phyloP scores from a whole-genome alignment of 768 basidiomycete species.

The Leccinum longicurvipes region DNA sequence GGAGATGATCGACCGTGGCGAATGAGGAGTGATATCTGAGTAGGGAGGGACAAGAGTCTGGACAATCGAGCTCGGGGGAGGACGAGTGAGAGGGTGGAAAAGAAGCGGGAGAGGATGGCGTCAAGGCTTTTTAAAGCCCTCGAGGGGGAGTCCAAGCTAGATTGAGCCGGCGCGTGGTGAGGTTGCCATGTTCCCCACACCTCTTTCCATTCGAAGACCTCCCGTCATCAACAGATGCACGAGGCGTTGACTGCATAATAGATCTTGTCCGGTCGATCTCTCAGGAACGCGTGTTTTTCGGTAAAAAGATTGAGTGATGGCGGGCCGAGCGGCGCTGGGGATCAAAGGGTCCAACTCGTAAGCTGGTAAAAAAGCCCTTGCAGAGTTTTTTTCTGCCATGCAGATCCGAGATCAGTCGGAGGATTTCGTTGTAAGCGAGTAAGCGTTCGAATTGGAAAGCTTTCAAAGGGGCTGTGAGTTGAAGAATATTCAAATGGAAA shows the following conservation, averaged over 20 bases:
- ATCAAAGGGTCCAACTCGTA: neutral
- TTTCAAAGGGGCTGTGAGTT: neutral
- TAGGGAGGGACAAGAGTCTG: neutral
- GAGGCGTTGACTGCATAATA: constrained; percentile 19
- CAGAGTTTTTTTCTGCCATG: neutral
- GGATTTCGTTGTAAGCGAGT: constrained; percentile 1
- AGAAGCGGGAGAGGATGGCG: neutral
- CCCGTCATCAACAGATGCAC: constrained; percentile 22
- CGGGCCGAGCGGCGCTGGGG: neutral
- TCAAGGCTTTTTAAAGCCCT: constrained; percentile 8
- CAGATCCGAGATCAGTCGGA: constrained; percentile 5
- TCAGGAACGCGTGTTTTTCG: constrained; percentile 6
- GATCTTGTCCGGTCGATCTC: constrained; percentile 2
- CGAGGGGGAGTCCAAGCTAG: neutral
- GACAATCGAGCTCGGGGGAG: neutral
- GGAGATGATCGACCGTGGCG: neutral
- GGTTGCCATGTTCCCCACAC: constrained; percentile 10
- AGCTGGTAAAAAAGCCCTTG: neutral
- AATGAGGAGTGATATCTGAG: neutral
- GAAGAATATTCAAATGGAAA: constrained; percentile 8
- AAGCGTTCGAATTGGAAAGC: constrained; percentile 5
- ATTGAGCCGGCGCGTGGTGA: constrained; percentile 16
- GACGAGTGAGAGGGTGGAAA: neutral
- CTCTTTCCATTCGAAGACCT: constrained; percentile 17
- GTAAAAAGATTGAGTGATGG: neutral